A percentile compares a stretch with the other conserved stretches of the same genome.
phyloP scores from a whole-genome alignment of 2,329 filamentous ascomycete genomes.

The Thermomyces lanuginosus region DNA sequence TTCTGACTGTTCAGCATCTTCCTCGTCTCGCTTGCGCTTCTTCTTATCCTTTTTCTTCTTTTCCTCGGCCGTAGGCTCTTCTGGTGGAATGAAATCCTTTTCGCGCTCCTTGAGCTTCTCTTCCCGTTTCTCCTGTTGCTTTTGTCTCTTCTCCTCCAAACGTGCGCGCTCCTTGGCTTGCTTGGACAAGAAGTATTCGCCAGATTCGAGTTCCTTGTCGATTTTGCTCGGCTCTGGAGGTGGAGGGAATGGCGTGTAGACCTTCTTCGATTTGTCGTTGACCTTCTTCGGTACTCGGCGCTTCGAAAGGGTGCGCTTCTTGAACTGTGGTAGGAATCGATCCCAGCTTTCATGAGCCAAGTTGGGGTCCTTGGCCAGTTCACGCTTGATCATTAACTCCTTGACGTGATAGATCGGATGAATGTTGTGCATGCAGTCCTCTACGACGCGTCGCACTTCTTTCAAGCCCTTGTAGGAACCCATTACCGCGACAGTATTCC shows the following conservation, averaged over 20 bases:
- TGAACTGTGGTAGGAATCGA: constrained; percentile 91
- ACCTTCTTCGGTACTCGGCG: constrained; percentile 68
- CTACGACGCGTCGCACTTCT: constrained; percentile 72
- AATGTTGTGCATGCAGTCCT: constrained; percentile 94
- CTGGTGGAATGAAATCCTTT: constrained; percentile 72
- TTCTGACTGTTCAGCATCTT: constrained; percentile 39
- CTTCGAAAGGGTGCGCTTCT: constrained; percentile 78
- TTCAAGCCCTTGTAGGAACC: constrained; percentile 86
- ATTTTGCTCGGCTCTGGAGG: constrained; percentile 98
- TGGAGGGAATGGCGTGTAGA: constrained; percentile 93
- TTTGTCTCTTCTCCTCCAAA: constrained; percentile 64
- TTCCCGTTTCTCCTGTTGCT: constrained; percentile 72
- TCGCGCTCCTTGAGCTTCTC: constrained; percentile 75
- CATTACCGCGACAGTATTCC: constrained; percentile 87
- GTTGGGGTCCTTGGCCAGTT: constrained; percentile 75
- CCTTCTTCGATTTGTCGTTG: constrained; percentile 84
- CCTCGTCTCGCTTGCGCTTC: constrained; percentile 23
- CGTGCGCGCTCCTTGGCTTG: constrained; percentile 73
- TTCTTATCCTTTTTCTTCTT: constrained; percentile 31
- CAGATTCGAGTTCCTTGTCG: constrained; percentile 91
- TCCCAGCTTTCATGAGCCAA: constrained; percentile 86
- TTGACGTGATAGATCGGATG: constrained; percentile 89
- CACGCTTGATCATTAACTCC: constrained; percentile 83
- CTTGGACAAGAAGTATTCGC: constrained; percentile 92
- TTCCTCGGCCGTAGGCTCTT: constrained; percentile 52